Evolutionary conservation across 495 filamentous ascomycete genomes (phyloP).

Genomic region (Monascus purpureus): DNA sequence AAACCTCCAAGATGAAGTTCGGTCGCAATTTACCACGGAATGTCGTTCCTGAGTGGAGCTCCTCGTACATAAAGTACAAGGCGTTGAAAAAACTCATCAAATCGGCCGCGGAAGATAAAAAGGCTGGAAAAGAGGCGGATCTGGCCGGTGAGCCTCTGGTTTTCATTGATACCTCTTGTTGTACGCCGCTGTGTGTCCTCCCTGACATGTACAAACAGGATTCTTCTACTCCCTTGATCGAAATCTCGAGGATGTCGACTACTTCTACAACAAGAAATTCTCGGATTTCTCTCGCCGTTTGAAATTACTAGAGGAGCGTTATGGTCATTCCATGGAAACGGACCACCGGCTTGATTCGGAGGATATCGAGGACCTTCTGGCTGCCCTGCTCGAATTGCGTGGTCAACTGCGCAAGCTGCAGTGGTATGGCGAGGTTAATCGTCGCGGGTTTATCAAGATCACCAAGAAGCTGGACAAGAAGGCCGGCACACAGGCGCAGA

Average conservation of each 20-base stretch:
- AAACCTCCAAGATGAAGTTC: slow-evolving; percentile 77
- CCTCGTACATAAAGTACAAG: slow-evolving; percentile 92
- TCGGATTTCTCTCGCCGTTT: slow-evolving; percentile 67
- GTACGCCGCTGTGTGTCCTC: slow-evolving; percentile 4
- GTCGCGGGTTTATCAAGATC: slow-evolving; percentile 91
- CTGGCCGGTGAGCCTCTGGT: slow-evolving; percentile 46
- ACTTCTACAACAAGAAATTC: slow-evolving; percentile 92
- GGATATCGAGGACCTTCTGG: slow-evolving; percentile 79
- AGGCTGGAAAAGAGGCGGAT: slow-evolving; percentile 60
- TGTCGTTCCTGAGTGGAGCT: slow-evolving; percentile 92
- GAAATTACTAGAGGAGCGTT: slow-evolving; percentile 72
- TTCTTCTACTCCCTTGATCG: slow-evolving; percentile 93
- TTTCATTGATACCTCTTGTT: slow-evolving; percentile 1
- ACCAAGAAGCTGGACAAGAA: slow-evolving; percentile 97
- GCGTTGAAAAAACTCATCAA: slow-evolving; percentile 90
- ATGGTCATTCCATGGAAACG: slow-evolving; percentile 45
- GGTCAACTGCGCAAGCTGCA: slow-evolving; percentile 79
- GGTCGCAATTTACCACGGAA: slow-evolving; percentile 75
- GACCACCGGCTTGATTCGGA: slow-evolving; percentile 47
- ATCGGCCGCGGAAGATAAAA: slow-evolving; percentile 45
- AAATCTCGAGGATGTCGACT: slow-evolving; percentile 88
- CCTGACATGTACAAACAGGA: slow-evolving; percentile 38
- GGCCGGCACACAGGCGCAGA: slow-evolving; percentile 57
- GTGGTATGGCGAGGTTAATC: slow-evolving; percentile 96
- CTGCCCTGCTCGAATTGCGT: slow-evolving; percentile 74